Conservation (phyloP, 495 filamentous ascomycete genomes). For the Ascodesmis nigricans region DNA sequence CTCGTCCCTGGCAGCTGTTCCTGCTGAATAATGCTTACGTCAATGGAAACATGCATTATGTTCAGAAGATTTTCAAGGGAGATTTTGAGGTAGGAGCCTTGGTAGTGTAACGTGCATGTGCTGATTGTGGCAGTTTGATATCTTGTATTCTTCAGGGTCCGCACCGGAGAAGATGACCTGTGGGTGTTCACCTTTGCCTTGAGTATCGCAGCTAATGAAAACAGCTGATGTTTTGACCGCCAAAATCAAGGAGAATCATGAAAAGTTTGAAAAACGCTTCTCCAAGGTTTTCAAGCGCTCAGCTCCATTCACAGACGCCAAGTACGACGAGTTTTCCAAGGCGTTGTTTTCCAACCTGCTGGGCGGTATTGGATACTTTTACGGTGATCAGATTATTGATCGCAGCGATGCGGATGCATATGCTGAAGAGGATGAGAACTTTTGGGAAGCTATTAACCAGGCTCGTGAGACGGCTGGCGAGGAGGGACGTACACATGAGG, state of each 20-base stretch:
- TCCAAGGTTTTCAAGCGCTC: constrained; percentile 47
- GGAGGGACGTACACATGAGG: too few species aligned
- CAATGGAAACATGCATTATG: constrained; percentile 60
- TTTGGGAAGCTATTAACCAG: constrained; percentile 70
- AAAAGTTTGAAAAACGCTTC: constrained; percentile 54
- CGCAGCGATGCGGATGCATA: constrained; percentile 78
- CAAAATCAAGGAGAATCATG: constrained; percentile 40
- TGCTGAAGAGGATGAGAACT: constrained; percentile 88
- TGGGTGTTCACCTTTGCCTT: constrained; percentile 24
- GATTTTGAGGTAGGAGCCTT: constrained; percentile 55
- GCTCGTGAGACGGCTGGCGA: constrained; percentile 24
- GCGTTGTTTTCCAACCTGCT: constrained; percentile 87
- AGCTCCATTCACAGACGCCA: constrained; percentile 47
- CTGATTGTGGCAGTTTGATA: constrained; percentile 58
- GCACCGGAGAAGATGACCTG: constrained; percentile 36
- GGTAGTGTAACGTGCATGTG: too few species aligned
- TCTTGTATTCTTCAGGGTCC: constrained; percentile 71
- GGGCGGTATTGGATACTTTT: constrained; percentile 88
- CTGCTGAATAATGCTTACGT: constrained; percentile 48
- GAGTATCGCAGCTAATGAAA: constrained; percentile 1
- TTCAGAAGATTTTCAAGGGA: constrained; percentile 85
- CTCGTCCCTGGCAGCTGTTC: constrained; percentile 71
- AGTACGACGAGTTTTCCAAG: constrained; percentile 61
- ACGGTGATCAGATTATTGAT: constrained; percentile 68
- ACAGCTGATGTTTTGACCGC: constrained; percentile 43